These are phyloP conservation scores for Andrographis paniculata DNA, from an alignment of 305 asterid species.

Conservation along the genomic window DNA sequence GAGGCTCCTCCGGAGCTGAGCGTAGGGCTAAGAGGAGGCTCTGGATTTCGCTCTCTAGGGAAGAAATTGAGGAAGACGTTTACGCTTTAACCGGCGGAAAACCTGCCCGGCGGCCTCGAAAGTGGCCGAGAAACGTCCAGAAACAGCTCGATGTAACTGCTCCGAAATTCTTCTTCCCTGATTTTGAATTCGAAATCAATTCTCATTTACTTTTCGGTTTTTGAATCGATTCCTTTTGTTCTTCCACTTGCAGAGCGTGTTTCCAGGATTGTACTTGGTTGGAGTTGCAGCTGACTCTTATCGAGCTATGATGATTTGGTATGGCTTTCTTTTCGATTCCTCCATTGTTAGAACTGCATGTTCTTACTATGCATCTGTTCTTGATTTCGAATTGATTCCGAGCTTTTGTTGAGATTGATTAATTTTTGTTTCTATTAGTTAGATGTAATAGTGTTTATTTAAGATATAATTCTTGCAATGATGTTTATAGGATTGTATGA, in stretches of 20 bases:
- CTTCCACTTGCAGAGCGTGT: constrained; percentile 39
- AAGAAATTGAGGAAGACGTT: constrained; percentile 87
- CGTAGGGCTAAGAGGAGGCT: constrained; percentile 48
- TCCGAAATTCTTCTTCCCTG: not conserved
- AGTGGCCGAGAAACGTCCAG: constrained; percentile 61
- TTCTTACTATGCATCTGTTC: too few species aligned
- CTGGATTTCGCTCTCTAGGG: constrained; percentile 73
- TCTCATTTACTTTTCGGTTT: constrained; percentile 10
- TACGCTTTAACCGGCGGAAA: constrained; percentile 70
- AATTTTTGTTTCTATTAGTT: too few species aligned
- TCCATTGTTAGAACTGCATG: too few species aligned
- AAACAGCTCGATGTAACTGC: constrained; percentile 55
- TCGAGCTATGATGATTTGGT: constrained; percentile 45
- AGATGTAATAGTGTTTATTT: too few species aligned
- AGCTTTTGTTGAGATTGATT: too few species aligned
- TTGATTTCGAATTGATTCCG: too few species aligned
- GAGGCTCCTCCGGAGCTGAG: constrained; percentile 31
- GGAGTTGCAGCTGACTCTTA: constrained; percentile 62
- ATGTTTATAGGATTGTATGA: too few species aligned
- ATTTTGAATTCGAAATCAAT: not conserved
- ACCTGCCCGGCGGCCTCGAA: constrained; percentile 71
- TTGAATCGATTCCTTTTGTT: constrained; percentile 7
- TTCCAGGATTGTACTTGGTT: constrained; percentile 69
- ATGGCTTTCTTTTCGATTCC: constrained; percentile 6
- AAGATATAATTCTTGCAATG: too few species aligned